Evolutionary conservation across 192 early-diverging fungal species (phyloP).

Genomic region (Entomortierella chlamydospora): DNA sequence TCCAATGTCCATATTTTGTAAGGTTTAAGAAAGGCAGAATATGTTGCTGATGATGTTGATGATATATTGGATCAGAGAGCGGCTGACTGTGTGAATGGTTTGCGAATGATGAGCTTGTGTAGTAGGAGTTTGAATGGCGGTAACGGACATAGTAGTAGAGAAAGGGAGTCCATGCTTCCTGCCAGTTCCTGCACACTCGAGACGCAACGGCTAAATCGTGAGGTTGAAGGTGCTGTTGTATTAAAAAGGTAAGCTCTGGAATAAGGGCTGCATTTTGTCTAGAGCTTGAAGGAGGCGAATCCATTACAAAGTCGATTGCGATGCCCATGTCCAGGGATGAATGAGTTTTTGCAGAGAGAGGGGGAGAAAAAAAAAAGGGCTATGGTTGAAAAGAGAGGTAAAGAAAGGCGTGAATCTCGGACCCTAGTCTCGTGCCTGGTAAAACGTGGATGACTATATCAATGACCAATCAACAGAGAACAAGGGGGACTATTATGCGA

Average conservation of each 20-base stretch:
- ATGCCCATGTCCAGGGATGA: constrained; percentile 6
- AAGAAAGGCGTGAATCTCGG: background rate
- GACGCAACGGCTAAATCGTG: constrained; percentile 36
- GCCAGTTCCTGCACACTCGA: constrained; percentile 36
- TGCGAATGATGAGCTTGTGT: background rate
- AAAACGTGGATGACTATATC: background rate
- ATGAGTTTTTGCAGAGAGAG: background rate
- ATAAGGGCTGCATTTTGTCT: constrained; percentile 34
- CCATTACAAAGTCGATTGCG: constrained; percentile 13
- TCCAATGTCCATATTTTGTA: constrained; percentile 34
- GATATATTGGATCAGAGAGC: background rate
- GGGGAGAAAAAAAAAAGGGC: background rate
- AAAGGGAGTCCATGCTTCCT: constrained; percentile 41
- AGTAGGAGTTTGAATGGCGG: constrained; percentile 3
- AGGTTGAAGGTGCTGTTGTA: constrained; percentile 24
- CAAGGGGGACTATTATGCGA: background rate
- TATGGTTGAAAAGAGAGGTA: background rate
- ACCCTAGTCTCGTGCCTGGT: constrained; percentile 4
- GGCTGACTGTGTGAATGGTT: background rate
- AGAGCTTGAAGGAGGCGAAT: background rate
- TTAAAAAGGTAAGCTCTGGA: constrained; percentile 44
- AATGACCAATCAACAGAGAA: background rate
- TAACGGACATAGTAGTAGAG: constrained; percentile 39
- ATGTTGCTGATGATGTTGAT: constrained; percentile 5
- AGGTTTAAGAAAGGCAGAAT: constrained; percentile 30